A percentile compares a stretch with the other conserved stretches of the same genome.
phyloP scores from a whole-genome alignment of 2,329 filamentous ascomycete genomes.

The Byssochlamys sp. region DNA sequence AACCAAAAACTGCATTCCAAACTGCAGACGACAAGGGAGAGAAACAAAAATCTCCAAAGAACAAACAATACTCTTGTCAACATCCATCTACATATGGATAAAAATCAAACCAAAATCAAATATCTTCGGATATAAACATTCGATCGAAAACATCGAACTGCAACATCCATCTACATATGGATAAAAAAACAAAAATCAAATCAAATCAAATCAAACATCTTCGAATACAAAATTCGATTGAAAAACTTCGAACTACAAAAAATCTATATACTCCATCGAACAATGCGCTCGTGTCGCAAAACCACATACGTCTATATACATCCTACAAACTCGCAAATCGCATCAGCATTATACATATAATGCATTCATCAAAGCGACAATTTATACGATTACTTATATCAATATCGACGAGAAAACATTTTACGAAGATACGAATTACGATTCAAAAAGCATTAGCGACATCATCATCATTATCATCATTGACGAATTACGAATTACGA shows the following conservation, averaged over 20 bases:
- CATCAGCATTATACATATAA: background rate
- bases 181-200: too few species aligned
- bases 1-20: background rate
- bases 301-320: background rate
- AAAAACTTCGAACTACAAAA: background rate
- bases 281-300: background rate
- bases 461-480: background rate
- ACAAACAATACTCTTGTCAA: background rate
- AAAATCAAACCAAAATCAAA: background rate
- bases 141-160: too few species aligned
- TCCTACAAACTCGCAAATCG: background rate
- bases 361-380: background rate
- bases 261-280: background rate
- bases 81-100: background rate
- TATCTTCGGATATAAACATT: background rate
- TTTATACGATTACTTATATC: background rate
- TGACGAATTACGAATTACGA: too few species aligned
- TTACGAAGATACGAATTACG: background rate
- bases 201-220: background rate
- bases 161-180: too few species aligned
- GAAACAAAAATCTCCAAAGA: background rate
- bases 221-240: too few species aligned
- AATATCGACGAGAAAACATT: background rate
- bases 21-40: background rate
- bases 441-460: background rate